phyloP scores from a whole-genome alignment of 306 rosid genomes.

The Luffa aegyptiaca region DNA sequence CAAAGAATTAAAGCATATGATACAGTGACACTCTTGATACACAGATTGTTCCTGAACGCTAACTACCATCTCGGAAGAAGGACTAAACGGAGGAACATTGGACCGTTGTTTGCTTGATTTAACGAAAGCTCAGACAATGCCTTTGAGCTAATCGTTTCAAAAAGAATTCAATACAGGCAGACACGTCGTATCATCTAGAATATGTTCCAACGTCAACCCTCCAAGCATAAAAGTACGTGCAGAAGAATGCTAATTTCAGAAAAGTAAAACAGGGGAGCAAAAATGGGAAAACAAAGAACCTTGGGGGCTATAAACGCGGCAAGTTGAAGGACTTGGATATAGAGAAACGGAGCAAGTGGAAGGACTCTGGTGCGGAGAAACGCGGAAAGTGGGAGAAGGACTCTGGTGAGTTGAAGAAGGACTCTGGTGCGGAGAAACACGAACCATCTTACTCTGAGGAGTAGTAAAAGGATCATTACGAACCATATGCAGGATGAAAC shows the following conservation, averaged over 20 bases:
- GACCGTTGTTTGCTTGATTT: not conserved
- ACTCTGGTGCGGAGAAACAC: not conserved
- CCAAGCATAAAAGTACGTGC: not conserved
- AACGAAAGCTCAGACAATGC: not conserved
- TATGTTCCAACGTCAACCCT: not conserved
- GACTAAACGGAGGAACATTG: not conserved
- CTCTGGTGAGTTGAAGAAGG: not conserved
- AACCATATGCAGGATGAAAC: constrained; percentile 7
- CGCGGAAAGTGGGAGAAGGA: not conserved
- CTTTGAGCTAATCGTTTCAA: not conserved
- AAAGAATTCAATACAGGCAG: not conserved
- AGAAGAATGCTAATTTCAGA: not conserved
- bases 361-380: not conserved
- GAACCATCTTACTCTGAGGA: constrained; percentile 1
- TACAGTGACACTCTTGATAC: not conserved
- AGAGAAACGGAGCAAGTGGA: not conserved
- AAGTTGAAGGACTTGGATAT: not conserved
- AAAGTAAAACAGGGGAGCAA: not conserved
- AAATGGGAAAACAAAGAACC: not conserved
- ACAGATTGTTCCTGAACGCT: not conserved
- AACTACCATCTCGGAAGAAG: not conserved
- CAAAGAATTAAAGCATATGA: not conserved
- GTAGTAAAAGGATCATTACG: not conserved
- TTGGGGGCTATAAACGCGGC: not conserved
- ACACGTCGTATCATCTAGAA: not conserved